phyloP scores from a whole-genome alignment of 225 moss, liverwort and hornwort species.

The Anthoceros angustus region DNA sequence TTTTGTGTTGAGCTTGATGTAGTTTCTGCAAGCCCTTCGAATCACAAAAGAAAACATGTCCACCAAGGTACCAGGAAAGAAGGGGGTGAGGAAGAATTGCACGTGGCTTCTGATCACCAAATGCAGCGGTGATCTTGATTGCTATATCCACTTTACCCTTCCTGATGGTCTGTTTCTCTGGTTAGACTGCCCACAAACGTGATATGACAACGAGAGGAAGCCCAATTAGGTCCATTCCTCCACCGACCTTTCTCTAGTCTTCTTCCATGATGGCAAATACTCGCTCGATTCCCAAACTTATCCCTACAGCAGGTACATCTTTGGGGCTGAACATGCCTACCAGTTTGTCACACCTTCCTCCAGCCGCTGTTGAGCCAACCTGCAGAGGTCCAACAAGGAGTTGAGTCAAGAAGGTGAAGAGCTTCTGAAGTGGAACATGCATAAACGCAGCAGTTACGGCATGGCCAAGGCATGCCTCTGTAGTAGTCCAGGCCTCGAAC shows the following conservation, averaged over 20 bases:
- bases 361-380: conserved; percentile 44
- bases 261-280: conserved; percentile 37
- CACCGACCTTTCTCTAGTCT: conserved; percentile 14
- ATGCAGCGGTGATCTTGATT: conserved; percentile 16
- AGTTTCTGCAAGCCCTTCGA: too few relatives aligned
- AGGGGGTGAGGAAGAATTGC: too few relatives aligned
- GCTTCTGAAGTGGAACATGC: background rate
- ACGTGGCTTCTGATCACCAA: too few relatives aligned
- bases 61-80: too few relatives aligned
- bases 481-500: conserved; percentile 43
- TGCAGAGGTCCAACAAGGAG: conserved; percentile 5
- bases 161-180: conserved; percentile 22
- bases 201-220: background rate
- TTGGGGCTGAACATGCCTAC: conserved; percentile 42
- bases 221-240: conserved; percentile 4
- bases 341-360: conserved; percentile 41
- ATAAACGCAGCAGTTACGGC: too few relatives aligned
- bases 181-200: background rate
- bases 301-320: conserved; percentile 41
- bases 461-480: conserved; percentile 19
- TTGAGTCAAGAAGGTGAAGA: background rate
- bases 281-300: conserved; percentile 39
- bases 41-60: too few relatives aligned
- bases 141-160: conserved; percentile 18
- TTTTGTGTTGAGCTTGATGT: too few relatives aligned